Evolutionary conservation across 2,329 filamentous ascomycete species (phyloP).

Genomic region (Tolypocladium tundrense): DNA sequence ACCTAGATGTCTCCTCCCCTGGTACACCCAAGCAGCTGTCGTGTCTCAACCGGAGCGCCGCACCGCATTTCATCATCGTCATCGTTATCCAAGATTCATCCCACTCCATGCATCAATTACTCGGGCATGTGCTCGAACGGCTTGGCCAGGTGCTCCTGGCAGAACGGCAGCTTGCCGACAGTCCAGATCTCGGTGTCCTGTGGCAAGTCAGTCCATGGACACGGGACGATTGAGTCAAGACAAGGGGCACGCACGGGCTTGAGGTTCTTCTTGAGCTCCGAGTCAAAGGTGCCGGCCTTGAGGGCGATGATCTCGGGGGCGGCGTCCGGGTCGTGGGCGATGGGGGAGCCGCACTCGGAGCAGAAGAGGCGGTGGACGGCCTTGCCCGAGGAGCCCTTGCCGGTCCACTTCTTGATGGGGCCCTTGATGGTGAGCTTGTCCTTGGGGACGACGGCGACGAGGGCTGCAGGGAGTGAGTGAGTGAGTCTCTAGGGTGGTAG

Average conservation of each 20-base stretch:
- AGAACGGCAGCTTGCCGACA: constrained; percentile 58
- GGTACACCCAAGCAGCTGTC: neutral
- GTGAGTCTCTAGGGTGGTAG: neutral
- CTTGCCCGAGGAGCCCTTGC: constrained; percentile 50
- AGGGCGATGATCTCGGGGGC: constrained; percentile 60
- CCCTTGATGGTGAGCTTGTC: constrained; percentile 53
- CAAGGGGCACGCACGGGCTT: constrained; percentile 43
- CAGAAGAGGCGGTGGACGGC: constrained; percentile 60
- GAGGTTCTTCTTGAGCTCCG: constrained; percentile 55
- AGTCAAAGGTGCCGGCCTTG: constrained; percentile 55
- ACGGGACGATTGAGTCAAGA: neutral
- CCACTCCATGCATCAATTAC: constrained; percentile 19
- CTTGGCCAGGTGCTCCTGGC: constrained; percentile 53
- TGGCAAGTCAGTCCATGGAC: constrained; percentile 1
- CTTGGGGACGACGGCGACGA: constrained; percentile 57
- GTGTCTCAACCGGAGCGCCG: neutral
- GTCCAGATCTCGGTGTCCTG: constrained; percentile 63
- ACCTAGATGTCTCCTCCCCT: neutral
- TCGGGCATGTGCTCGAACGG: constrained; percentile 55
- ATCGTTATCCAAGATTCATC: neutral
- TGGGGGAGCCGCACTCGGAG: constrained; percentile 57
- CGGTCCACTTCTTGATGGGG: constrained; percentile 53
- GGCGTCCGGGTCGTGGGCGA: constrained; percentile 61
- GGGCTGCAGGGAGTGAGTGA: constrained; percentile 31
- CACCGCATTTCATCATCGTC: neutral